Conservation (phyloP, 805 yeast genomes). For the Brettanomyces naardenensis region DNA sequence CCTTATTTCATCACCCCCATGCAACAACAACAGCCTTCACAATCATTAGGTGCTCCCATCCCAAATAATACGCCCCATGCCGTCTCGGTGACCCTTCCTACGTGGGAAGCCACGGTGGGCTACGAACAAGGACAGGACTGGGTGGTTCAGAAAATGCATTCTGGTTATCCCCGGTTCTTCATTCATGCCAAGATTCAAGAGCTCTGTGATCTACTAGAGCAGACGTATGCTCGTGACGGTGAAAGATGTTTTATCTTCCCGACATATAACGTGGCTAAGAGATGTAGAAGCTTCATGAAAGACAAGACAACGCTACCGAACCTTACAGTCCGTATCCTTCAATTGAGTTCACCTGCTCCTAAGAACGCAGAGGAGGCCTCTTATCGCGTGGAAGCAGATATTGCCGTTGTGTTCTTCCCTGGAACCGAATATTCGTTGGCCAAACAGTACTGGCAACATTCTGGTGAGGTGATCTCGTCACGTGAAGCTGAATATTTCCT, state of each 20-base stretch:
- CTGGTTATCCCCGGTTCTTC: constrained; percentile 87
- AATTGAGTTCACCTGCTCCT: constrained; percentile 66
- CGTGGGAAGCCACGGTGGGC: constrained; percentile 90
- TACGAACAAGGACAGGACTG: constrained; percentile 86
- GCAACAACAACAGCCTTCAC: constrained; percentile 17
- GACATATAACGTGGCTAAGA: constrained; percentile 66
- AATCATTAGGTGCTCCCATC: constrained; percentile 71
- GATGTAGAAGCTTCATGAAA: constrained; percentile 75
- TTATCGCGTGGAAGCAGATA: constrained; percentile 53
- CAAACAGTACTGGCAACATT: constrained; percentile 91
- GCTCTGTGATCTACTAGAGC: constrained; percentile 44
- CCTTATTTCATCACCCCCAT: no score
- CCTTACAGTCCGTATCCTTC: constrained; percentile 51
- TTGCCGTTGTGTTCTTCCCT: constrained; percentile 78
- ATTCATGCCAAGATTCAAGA: constrained; percentile 57
- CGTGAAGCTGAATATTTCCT: constrained; percentile 80
- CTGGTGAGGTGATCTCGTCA: constrained; percentile 95
- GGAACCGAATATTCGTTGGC: constrained; percentile 50
- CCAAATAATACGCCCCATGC: constrained; percentile 91
- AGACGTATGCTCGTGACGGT: constrained; percentile 70
- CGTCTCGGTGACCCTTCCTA: constrained; percentile 88
- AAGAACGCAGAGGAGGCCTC: constrained; percentile 48
- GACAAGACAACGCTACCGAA: constrained; percentile 29
- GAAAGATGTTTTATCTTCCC: constrained; percentile 76
- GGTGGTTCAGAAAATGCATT: constrained; percentile 67